phyloP scores from a whole-genome alignment of 2,329 filamentous ascomycete genomes.

The Pezicula carpinea region DNA sequence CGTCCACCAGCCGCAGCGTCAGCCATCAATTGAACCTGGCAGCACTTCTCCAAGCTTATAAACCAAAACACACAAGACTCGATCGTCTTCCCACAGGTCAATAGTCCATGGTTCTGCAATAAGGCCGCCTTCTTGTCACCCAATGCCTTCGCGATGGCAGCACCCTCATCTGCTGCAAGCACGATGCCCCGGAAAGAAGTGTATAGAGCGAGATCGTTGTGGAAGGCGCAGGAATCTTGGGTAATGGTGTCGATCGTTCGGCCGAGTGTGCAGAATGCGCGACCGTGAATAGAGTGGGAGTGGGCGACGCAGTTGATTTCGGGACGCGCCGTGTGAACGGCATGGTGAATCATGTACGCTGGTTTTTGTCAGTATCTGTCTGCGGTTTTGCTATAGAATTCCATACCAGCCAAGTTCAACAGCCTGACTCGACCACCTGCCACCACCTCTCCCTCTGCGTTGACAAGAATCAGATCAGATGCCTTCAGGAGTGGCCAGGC shows the following conservation, averaged over 20 bases:
- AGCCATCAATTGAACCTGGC: constrained; percentile 45
- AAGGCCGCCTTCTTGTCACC: constrained; percentile 47
- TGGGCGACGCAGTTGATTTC: constrained; percentile 56
- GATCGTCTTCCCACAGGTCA: constrained; percentile 45
- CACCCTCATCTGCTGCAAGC: constrained; percentile 46
- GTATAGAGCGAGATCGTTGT: constrained; percentile 37
- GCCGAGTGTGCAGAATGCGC: constrained; percentile 58
- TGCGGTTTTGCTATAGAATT: background rate
- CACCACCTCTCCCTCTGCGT: constrained; percentile 56
- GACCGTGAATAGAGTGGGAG: constrained; percentile 53
- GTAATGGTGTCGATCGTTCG: constrained; percentile 54
- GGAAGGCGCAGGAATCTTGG: constrained; percentile 51
- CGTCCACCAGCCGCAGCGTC: constrained; percentile 57
- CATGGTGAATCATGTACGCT: constrained; percentile 57
- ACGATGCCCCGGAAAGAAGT: constrained; percentile 47
- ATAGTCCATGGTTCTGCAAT: constrained; percentile 50
- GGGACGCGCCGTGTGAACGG: constrained; percentile 52
- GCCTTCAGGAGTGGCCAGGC: constrained; percentile 45
- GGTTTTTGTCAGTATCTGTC: constrained; percentile 16
- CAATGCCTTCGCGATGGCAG: constrained; percentile 41
- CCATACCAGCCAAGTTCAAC: constrained; percentile 26
- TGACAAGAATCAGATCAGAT: constrained; percentile 64
- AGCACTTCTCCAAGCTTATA: constrained; percentile 44
- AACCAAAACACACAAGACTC: constrained; percentile 52
- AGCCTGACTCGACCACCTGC: constrained; percentile 46